These are phyloP conservation scores for Colletotrichum phormii DNA, from an alignment of 2,329 filamentous ascomycete species.

Conservation along the genomic window DNA sequence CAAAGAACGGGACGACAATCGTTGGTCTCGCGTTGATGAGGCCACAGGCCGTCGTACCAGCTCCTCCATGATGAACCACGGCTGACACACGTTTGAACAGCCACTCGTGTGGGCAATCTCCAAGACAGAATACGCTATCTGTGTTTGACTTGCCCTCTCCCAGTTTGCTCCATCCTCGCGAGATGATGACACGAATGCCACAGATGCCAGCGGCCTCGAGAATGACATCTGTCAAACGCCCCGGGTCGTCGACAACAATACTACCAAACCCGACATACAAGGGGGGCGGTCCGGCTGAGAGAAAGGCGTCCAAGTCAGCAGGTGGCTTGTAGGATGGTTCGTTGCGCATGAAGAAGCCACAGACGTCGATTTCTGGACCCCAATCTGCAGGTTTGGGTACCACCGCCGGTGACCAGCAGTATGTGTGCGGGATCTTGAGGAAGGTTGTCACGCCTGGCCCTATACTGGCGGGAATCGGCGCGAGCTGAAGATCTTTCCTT, in stretches of 20 bases:
- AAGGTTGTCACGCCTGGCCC: constrained; percentile 77
- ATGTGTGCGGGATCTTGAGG: constrained; percentile 78
- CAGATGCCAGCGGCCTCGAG: constrained; percentile 52
- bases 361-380: constrained; percentile 68
- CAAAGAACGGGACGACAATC: constrained; percentile 64
- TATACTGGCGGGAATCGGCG: constrained; percentile 76
- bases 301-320: constrained; percentile 60
- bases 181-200: constrained; percentile 63
- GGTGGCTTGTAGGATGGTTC: constrained; percentile 65
- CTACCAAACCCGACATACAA: constrained; percentile 59
- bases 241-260: constrained; percentile 60
- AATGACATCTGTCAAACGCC: constrained; percentile 51
- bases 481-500: constrained; percentile 72
- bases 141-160: constrained; percentile 25
- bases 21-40: constrained; percentile 63
- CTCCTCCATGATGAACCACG: constrained; percentile 70
- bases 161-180: constrained; percentile 44
- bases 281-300: constrained; percentile 53
- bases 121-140: constrained; percentile 58
- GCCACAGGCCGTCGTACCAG: constrained; percentile 68
- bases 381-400: constrained; percentile 76
- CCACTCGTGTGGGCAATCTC: constrained; percentile 68
- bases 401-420: constrained; percentile 79
- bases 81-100: constrained; percentile 65
- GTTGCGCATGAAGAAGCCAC: constrained; percentile 75